These are phyloP conservation scores for Taphrina sp. DNA, from an alignment of 1,139 yeast genomes.

Conservation along the genomic window DNA sequence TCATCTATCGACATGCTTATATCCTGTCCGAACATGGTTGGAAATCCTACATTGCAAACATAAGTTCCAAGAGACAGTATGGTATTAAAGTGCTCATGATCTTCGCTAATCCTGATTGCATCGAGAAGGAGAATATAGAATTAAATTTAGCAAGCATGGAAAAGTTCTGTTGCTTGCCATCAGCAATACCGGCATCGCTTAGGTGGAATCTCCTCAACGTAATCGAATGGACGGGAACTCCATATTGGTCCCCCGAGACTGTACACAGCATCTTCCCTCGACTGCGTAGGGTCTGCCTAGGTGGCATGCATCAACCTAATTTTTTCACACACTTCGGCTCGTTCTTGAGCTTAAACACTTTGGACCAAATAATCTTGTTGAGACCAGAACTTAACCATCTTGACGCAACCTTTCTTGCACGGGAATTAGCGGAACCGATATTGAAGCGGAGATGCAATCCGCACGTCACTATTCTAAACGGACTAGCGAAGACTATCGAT, in stretches of 20 bases:
- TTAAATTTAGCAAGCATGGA: neutral
- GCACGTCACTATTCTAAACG: slow-evolving; percentile 5
- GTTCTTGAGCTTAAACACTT: neutral
- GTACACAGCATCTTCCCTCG: neutral
- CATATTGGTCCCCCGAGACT: neutral
- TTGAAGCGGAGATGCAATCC: neutral
- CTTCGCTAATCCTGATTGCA: neutral
- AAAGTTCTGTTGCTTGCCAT: too few species aligned
- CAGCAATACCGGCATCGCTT: neutral
- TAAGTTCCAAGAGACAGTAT: neutral
- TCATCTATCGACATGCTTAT: neutral
- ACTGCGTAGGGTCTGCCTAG: neutral
- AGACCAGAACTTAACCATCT: neutral
- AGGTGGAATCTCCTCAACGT: neutral
- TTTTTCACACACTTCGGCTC: neutral
- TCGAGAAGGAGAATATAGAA: too few species aligned
- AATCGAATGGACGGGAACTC: neutral
- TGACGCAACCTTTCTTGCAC: neutral
- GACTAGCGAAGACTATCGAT: slow-evolving; percentile 1
- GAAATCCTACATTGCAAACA: neutral
- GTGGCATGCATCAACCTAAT: too few species aligned
- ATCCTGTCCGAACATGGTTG: neutral
- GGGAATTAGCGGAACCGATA: neutral
- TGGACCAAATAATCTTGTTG: neutral
- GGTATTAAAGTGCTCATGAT: neutral